A percentile compares a stretch with the other conserved stretches of the same genome.
Evolutionary conservation across 345 rosid genomes (phyloP).

Genomic region (Eutrema heterophyllum): DNA sequence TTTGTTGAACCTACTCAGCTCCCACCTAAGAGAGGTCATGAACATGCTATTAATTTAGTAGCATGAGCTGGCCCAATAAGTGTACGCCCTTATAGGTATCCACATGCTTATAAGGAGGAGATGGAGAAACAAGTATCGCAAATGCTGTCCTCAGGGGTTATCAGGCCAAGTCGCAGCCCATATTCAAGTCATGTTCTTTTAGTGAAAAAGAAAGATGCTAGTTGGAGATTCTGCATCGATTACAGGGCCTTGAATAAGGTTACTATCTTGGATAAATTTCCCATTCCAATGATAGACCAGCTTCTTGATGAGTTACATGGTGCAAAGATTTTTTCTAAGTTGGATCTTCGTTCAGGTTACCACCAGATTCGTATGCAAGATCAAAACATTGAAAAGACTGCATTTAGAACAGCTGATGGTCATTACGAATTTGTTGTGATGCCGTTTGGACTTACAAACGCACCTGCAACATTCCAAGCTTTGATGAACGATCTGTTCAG

Average conservation of each 20-base stretch:
- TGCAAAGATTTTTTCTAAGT: not conserved
- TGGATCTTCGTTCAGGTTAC: not conserved
- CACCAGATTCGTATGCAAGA: not conserved
- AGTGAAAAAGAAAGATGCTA: not conserved
- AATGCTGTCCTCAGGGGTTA: not conserved
- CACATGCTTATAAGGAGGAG: too few species aligned
- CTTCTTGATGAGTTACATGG: not conserved
- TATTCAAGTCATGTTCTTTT: not conserved
- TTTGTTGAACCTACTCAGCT: too few species aligned
- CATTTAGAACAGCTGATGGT: not conserved
- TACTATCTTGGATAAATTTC: not conserved
- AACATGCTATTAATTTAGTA: too few species aligned
- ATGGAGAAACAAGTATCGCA: too few species aligned
- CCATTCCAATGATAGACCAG: not conserved
- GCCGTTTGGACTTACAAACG: not conserved
- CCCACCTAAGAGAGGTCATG: too few species aligned
- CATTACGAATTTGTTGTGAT: not conserved
- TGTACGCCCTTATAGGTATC: too few species aligned
- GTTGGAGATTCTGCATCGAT: not conserved
- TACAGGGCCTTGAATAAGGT: not conserved
- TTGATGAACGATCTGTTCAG: too few species aligned
- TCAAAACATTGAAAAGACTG: not conserved
- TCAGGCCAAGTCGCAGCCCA: not conserved
- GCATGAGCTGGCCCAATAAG: too few species aligned
- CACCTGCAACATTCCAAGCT: not conserved